Evolutionary conservation across 2,329 filamentous ascomycete species (phyloP), one percentile per base, ranked within the genome.

Genomic region (Talaromyces atroroseus): DNA sequence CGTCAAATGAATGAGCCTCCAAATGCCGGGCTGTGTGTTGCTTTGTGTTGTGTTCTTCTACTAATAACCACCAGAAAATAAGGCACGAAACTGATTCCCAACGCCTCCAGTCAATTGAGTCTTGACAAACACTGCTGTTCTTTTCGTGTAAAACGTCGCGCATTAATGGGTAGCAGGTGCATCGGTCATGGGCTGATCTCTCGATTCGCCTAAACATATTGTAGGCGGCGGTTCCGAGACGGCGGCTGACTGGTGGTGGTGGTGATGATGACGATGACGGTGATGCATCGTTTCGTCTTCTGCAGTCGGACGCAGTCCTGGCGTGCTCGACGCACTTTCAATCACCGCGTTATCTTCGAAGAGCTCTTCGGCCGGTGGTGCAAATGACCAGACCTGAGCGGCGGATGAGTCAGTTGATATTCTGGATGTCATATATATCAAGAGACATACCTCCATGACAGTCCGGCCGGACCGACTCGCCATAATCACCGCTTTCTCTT

Each of bases 401-500:
- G 10, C 40, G 64, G 75, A 70, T 75, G 72, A 59, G 40, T 56
- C 54, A 53, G 53, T 54, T 54, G 14, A 20, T 20, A 23, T 42
- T 14, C 1, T 62, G 21, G n/a, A n/a, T n/a, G n/a, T n/a, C n/a
- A n/a, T 34, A 50, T 38, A 24, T 14, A 7, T 7, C 24, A 14
- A 8, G 42, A 10, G 5, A 48, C 54, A 52, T 76, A 95, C 92
- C 86, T 99, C 94, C 94, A 99, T 99, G 60, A 97, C 88, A 0
- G 95, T 97, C 60, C 92, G 85, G 56, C 86, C 87, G 52, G 84
- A 84, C 59, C 92, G 83, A 65, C 90, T 87, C 8, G 94, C 94
- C 80, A 99, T 89, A 32, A 96, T 92, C 29, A 99, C 92, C 58
- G 92, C 95, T 73, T 96, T 97, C 74, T 99, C 94, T 62, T 96